Evolutionary conservation across 1,284 basidiomycete genomes (phyloP), one percentile per base, ranked within the genome.

Genomic region (Ustilago esculenta): DNA sequence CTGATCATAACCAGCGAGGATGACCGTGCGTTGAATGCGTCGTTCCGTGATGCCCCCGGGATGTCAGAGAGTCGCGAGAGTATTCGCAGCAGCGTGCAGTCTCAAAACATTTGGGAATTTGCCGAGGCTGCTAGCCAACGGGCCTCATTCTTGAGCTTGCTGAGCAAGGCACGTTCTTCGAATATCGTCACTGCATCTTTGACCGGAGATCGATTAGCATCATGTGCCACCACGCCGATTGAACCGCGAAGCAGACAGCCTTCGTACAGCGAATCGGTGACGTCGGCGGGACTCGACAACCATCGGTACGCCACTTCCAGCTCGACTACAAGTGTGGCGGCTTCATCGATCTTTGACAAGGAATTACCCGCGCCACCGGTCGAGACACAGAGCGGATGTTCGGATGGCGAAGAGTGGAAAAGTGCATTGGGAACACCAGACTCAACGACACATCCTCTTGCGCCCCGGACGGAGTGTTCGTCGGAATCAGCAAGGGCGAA

Each of bases 311-410:
- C 49, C 5, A n/a, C 49, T 6, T 59, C 57, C 3, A 48, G 50
- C 33, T 59, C 57, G 27, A 25, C 15, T 5, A 37, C 41, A 18
- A 61, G 58, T n/a, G 32, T 49, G 0, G 47, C 25, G 9, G 51
- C 42, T 3, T 41, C 46, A 1, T 54, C 51, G 4, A 48, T 54
- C 35, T 61, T 61, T 12, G 58, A 61, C 33, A 61, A 61, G 32
- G 58, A 61, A 24, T 43, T 61, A 6, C 58, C 58, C 10, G 37
- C 49, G 5, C 40, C 37, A 7, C 58, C 58, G 1, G 10, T 24
- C 1, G 41, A 39, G 12, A 9, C 18, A 2, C 35, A 17, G 2
- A 25, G 14, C 17, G 41, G 6, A 4, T 39, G 29, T 17, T 23
- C 29, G 10, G 46, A 36, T 10, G 37, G 44, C 9, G 37, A 43